Percentiles rank a stretch among this genome's conserved stretches.
Evolutionary conservation across 192 early-diverging fungal species (phyloP).

Genomic region (Phycomyces blakesleeanus): DNA sequence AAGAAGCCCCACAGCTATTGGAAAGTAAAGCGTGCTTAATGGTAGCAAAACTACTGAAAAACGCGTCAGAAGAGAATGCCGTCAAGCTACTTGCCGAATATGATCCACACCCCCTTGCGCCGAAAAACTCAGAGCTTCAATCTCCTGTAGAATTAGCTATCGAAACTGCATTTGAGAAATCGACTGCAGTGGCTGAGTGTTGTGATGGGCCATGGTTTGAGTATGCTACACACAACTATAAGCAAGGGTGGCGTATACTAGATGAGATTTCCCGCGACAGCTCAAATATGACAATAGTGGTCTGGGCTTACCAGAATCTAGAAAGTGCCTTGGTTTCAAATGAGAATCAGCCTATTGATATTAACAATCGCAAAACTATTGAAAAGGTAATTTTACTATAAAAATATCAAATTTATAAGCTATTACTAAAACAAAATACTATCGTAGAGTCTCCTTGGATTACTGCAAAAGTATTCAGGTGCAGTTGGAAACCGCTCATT

Average conservation of each 20-base stretch:
- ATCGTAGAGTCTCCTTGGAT: background rate
- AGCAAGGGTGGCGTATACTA: constrained; percentile 51
- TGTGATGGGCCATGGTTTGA: constrained; percentile 50
- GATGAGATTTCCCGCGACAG: constrained; percentile 38
- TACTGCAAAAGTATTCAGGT: constrained; percentile 1
- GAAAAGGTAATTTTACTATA: constrained; percentile 7
- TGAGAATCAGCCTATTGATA: background rate
- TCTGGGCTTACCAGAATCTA: constrained; percentile 9
- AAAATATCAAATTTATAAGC: too few relatives aligned
- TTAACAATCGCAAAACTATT: background rate
- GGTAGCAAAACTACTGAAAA: constrained; percentile 16
- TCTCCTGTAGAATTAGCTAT: constrained; percentile 4
- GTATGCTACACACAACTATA: constrained; percentile 55
- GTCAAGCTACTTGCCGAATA: background rate
- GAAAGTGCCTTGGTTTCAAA: background rate
- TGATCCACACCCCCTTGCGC: background rate
- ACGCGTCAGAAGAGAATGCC: background rate
- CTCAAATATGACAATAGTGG: constrained; percentile 8
- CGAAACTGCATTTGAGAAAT: constrained; percentile 15
- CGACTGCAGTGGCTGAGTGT: background rate
- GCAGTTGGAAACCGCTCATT: constrained; percentile 4
- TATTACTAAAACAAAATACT: too few relatives aligned
- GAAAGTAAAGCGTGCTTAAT: constrained; percentile 16
- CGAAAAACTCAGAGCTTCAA: background rate
- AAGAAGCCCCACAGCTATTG: background rate